These are phyloP conservation scores for Cladophialophora exuberans DNA, from an alignment of 2,329 filamentous ascomycete species.

Conservation along the genomic window DNA sequence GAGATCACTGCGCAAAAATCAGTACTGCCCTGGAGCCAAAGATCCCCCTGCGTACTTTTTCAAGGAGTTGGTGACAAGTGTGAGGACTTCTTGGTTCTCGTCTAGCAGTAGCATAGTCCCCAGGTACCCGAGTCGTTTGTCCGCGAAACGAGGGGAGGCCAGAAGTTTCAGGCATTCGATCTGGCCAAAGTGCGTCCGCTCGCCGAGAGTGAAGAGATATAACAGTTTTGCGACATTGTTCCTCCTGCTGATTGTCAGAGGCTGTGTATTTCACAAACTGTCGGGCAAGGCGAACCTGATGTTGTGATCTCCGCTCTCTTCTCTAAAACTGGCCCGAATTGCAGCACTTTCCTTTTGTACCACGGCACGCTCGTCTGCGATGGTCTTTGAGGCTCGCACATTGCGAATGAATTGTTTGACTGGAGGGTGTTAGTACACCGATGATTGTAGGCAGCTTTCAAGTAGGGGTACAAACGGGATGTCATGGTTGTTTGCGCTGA, in stretches of 20 bases:
- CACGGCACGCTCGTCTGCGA: constrained; percentile 96
- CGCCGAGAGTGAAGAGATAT: constrained; percentile 96
- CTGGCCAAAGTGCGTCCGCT: constrained; percentile 97
- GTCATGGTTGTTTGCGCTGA: constrained; percentile 29
- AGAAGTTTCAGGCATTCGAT: constrained; percentile 98
- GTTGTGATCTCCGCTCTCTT: constrained; percentile 91
- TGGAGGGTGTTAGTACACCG: constrained; percentile 45
- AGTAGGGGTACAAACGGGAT: constrained; percentile 23
- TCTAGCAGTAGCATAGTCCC: constrained; percentile 95
- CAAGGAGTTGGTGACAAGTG: constrained; percentile 93
- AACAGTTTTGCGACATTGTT: constrained; percentile 99
- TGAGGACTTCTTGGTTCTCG: constrained; percentile 98
- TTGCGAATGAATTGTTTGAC: constrained; percentile 99
- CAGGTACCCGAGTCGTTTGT: constrained; percentile 93
- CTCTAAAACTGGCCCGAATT: constrained; percentile 94
- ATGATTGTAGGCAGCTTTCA: neutral
- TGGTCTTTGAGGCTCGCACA: constrained; percentile 96
- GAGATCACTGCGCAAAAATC: constrained; percentile 70
- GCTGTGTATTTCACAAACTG: neutral
- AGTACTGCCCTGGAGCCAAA: constrained; percentile 34
- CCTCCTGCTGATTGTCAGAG: constrained; percentile 60
- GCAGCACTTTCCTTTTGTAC: constrained; percentile 99
- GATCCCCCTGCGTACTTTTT: constrained; percentile 72
- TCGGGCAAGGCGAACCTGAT: constrained; percentile 68
- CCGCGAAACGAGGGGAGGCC: constrained; percentile 93